A percentile compares a stretch with the other conserved stretches of the same genome.
Conservation (phyloP, 352 stramenopile genomes). For the Pythium aquatile region DNA sequence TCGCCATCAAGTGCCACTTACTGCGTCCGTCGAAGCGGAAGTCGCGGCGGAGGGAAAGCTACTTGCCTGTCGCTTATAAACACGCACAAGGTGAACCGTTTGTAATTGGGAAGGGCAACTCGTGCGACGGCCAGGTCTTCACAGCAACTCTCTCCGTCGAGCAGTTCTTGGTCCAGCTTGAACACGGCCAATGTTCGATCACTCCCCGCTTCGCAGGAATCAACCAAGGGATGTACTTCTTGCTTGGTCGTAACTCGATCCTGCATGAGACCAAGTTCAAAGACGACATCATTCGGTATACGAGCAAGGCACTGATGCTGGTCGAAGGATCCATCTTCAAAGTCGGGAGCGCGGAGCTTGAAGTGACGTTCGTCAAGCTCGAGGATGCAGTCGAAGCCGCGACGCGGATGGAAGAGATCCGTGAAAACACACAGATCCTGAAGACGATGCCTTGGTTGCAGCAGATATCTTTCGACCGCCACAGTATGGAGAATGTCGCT, state of each 20-base stretch:
- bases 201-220: conserved; percentile 54
- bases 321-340: conserved; percentile 67
- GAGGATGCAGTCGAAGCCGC: conserved; percentile 15
- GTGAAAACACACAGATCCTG: conserved; percentile 43
- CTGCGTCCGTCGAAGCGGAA: conserved; percentile 67
- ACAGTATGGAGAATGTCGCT: conserved; percentile 49
- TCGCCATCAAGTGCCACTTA: conserved; percentile 61
- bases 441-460: conserved; percentile 57
- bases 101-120: conserved; percentile 54
- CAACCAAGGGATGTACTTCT: conserved; percentile 70
- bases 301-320: conserved; percentile 71
- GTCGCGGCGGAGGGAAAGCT: conserved; percentile 39
- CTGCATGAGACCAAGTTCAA: conserved; percentile 32
- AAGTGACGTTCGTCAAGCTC: conserved; percentile 61
- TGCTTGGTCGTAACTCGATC: conserved; percentile 54
- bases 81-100: conserved; percentile 42
- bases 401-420: conserved; percentile 36
- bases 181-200: conserved; percentile 55
- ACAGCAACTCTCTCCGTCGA: conserved; percentile 54
- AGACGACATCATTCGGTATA: conserved; percentile 53
- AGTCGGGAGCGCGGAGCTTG: conserved; percentile 54
- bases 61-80: conserved; percentile 55
- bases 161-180: conserved; percentile 66
- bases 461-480: conserved; percentile 48
- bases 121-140: conserved; percentile 58